phyloP scores from a whole-genome alignment of 164 flowering plant species.

The Houttuynia cordata region DNA sequence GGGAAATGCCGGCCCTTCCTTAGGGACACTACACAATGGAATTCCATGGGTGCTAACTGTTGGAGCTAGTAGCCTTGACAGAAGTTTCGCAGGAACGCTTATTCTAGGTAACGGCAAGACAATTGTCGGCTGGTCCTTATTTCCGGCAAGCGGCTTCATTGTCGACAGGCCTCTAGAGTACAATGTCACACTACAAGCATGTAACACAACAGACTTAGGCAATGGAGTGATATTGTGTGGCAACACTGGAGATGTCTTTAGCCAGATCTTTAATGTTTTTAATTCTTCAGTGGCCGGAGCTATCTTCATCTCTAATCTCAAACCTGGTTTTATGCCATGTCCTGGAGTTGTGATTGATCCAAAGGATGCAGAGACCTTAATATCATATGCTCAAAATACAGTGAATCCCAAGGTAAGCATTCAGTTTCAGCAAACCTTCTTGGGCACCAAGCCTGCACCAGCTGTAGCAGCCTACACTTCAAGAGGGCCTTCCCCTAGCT shows the following conservation, averaged over 20 bases:
- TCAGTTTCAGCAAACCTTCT: constrained; percentile 20
- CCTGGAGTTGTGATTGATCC: constrained; percentile 26
- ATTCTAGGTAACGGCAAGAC: constrained; percentile 26
- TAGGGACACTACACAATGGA: constrained; percentile 17
- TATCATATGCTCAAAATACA: constrained; percentile 25
- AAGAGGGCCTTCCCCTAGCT: constrained; percentile 20
- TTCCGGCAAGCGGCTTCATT: neutral
- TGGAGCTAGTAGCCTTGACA: constrained; percentile 34
- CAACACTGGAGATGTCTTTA: constrained; percentile 15
- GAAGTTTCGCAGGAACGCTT: constrained; percentile 16
- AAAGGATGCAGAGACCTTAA: constrained; percentile 18
- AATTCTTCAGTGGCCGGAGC: neutral
- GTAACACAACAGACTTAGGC: constrained; percentile 1
- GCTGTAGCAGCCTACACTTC: constrained; percentile 45
- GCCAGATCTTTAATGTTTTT: neutral
- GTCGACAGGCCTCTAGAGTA: neutral
- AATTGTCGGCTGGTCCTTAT: neutral
- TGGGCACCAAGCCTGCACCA: constrained; percentile 47
- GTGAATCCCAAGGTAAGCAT: constrained; percentile 22
- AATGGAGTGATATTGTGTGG: constrained; percentile 15
- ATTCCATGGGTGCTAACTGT: constrained; percentile 37
- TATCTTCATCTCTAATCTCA: neutral
- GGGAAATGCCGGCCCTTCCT: constrained; percentile 25
- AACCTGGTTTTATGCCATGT: constrained; percentile 17
- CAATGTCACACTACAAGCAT: neutral